A percentile compares a stretch with the other conserved stretches of the same genome.
Evolutionary conservation across 345 rosid species (phyloP).

Genomic region (Streptanthus diversifolius): DNA sequence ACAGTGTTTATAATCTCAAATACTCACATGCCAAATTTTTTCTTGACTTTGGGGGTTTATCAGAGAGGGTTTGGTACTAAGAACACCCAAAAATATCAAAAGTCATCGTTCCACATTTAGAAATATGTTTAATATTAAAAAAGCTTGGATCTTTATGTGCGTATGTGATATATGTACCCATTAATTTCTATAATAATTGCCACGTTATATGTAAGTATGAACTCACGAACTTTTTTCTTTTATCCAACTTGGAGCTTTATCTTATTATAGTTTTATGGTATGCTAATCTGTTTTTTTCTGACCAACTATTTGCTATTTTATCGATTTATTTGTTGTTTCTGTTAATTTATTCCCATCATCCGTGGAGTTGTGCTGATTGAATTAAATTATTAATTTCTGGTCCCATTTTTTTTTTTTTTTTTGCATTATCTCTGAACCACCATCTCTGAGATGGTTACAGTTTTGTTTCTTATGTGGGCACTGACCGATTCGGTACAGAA

Average conservation of each 20-base stretch:
- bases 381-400: background rate
- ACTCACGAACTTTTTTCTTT: conserved; percentile 15
- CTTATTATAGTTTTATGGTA: background rate
- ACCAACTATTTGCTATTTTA: conserved; percentile 11
- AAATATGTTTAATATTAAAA: background rate
- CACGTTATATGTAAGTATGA: conserved; percentile 23
- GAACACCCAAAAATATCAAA: background rate
- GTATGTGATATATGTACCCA: background rate
- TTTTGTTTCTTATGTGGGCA: conserved; percentile 7
- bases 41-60: background rate
- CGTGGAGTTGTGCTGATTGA: background rate
- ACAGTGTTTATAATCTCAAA: background rate
- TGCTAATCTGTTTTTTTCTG: conserved; percentile 20
- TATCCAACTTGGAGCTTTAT: conserved; percentile 21
- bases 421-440: background rate
- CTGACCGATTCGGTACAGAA: conserved; percentile 7
- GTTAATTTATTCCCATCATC: background rate
- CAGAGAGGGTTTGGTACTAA: background rate
- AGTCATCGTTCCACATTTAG: background rate
- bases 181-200: background rate
- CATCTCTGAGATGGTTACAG: conserved; percentile 11
- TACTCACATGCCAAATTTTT: background rate
- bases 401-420: background rate
- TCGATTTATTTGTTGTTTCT: background rate
- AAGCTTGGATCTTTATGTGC: conserved; percentile 9